Evolutionary conservation across 1,284 basidiomycete genomes (phyloP), one percentile per base, ranked within the genome.

Genomic region (Abortiporus biennis): DNA sequence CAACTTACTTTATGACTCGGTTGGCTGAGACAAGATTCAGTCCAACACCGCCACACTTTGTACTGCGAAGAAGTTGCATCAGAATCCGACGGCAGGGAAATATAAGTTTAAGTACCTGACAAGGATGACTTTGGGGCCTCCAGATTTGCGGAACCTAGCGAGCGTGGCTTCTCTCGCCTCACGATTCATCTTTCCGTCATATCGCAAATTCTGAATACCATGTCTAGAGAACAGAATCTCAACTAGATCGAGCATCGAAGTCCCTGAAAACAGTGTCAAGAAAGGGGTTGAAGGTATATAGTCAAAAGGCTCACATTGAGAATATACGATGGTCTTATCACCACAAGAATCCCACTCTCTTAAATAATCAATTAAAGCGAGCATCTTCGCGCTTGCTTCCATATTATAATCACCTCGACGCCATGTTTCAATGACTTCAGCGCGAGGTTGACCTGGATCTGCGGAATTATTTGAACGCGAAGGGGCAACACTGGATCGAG

Each of bases 321-420:
- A 83, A 58, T 79, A 85, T 29, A 72, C 68, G 31, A 84, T 84
- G 2, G 74, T 76, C 66, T 84, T 84, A 56, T 85, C 81, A 0
- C 78, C 79, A 2, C 65, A 67, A 4, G 52, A 49, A n/a, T 79
- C 76, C 74, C 77, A 81, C 50, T 78, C 66, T 53, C 73, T 70
- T 46, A 85, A 61, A 42, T 69, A 63, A 2, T 65, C 52, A 23
- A 81, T 52, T 52, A 84, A 59, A 22, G 68, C 66, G n/a, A 72
- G 29, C 80, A 85, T 84, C 67, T 84, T 85, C 6, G 78, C 67
- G 55, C 79, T 81, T 11, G 79, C 70, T 56, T 81, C 78, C 45
- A 81, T 55, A 51, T 78, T 71, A 46, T 72, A 68, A 48, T 78
- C 78, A 22, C 71, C 74, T 41, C 68, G 67, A 16, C 63, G 55